Base-by-base conservation (phyloP, 225 moss, liverwort and hornwort species). In the Straminergon stramineum region DNA sequence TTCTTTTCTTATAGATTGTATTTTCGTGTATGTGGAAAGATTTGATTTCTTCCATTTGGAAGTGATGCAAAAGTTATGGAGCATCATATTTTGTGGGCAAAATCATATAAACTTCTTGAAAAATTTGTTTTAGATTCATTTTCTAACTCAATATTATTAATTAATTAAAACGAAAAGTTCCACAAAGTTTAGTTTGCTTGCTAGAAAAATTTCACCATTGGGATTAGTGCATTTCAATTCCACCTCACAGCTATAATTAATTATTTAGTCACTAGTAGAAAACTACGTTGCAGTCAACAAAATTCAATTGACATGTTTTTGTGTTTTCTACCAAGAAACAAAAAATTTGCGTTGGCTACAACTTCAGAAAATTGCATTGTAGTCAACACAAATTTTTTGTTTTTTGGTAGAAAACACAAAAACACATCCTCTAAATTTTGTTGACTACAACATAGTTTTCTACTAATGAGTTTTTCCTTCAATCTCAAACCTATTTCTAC, bases 181-280 rank as follows among this genome's bases (percentile, higher is more conserved):
- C 2, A 31, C 1, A 31, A 0, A 20, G 19, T 31, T 32, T 5
- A 13, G 1, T 17, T 48, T 31, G 0, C 11, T 31, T 51, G 0
- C 51, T 19, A 75, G 4, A 51, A 31, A 22, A 30, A 30, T 75
- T 3, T 20, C 12, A 20, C 6, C 7, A 7, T 11, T 48, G 7
- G 4, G 0, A 75, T 20, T 32, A 11, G 11, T 32, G 21, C 21
- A 1, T 17, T 76, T 13, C 32, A 76, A 8, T 52, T 76, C 32
- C 21, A 76, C 34, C 18, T 32, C 20, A 76, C 7, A 52, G 5
- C 6, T 51, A 20, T n/a, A n/a, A n/a, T 52, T 8, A 20, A 34
- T 0, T 0, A 48, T 34, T 52, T 12, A 8, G 3, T n/a, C n/a
- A n/a, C n/a, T n/a, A n/a, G n/a, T n/a, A n/a, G n/a, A n/a, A n/a